Evolutionary conservation across 805 yeast genomes (phyloP).

Genomic region (Saitoella complicata): DNA sequence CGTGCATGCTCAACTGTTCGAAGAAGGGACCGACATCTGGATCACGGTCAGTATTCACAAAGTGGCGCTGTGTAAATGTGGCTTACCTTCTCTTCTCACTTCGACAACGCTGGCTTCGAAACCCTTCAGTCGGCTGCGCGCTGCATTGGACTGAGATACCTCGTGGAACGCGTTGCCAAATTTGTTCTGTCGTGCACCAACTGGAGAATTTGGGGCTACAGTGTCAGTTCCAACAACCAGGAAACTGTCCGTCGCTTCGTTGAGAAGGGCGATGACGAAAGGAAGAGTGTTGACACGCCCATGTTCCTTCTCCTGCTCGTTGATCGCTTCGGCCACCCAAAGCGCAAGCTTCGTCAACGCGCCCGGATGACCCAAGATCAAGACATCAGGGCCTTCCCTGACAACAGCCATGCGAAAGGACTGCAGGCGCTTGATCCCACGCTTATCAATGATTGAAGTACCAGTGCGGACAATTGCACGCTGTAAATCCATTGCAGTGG

Average conservation of each 20-base stretch:
- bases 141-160: slow-evolving; percentile 69
- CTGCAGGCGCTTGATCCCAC: slow-evolving; percentile 59
- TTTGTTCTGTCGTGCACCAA: slow-evolving; percentile 45
- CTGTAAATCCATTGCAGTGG: slow-evolving; percentile 36
- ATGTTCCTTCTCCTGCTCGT: slow-evolving; percentile 33
- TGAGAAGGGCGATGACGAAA: slow-evolving; percentile 69
- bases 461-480: slow-evolving; percentile 75
- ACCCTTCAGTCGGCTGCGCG: slow-evolving; percentile 79
- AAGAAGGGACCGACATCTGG: no score
- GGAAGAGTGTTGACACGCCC: slow-evolving; percentile 40
- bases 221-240: slow-evolving; percentile 84
- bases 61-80: no score
- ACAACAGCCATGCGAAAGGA: slow-evolving; percentile 74
- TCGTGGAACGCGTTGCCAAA: slow-evolving; percentile 86
- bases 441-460: slow-evolving; percentile 72
- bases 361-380: slow-evolving; percentile 68
- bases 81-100: slow-evolving; percentile 52
- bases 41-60: no score
- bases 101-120: slow-evolving; percentile 91
- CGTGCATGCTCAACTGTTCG: no score
- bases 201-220: slow-evolving; percentile 11
- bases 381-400: slow-evolving; percentile 74
- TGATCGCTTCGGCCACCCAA: slow-evolving; percentile 78
- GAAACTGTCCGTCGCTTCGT: slow-evolving; percentile 56
- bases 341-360: slow-evolving; percentile 69